These are phyloP conservation scores for Annona cherimola DNA, from an alignment of 164 flowering plant genomes.

Conservation along the genomic window DNA sequence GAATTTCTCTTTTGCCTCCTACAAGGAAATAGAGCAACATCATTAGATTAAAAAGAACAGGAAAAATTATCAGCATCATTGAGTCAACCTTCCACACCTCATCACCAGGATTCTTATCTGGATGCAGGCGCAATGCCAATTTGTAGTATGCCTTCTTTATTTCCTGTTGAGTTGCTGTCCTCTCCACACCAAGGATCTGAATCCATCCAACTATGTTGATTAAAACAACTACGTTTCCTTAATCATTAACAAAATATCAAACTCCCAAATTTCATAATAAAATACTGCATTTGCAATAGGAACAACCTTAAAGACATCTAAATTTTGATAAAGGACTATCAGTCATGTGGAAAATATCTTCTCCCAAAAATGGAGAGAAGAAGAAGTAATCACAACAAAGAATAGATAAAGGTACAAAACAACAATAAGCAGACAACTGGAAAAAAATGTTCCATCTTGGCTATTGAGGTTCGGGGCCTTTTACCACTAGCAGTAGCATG, in stretches of 20 bases:
- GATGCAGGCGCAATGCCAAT: conserved; percentile 90
- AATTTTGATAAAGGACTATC: not conserved
- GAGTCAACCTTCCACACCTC: conserved; percentile 41
- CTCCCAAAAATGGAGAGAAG: not conserved
- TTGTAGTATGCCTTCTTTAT: conserved; percentile 91
- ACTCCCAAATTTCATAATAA: not conserved
- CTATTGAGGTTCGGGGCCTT: no score
- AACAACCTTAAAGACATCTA: not conserved
- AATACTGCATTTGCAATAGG: not conserved
- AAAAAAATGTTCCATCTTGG: no score
- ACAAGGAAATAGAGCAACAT: not conserved
- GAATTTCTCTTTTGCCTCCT: conserved; percentile 98
- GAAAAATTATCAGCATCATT: not conserved
- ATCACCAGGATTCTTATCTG: conserved; percentile 96
- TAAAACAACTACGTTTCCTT: not conserved
- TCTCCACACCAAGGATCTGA: conserved; percentile 88
- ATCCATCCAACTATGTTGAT: not conserved
- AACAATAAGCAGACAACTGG: not conserved
- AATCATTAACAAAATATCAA: not conserved
- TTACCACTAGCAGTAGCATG: no score
- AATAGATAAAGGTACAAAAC: not conserved
- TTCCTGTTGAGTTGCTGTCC: conserved; percentile 77
- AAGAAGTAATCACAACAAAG: not conserved
- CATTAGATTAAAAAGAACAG: conserved; percentile 1
- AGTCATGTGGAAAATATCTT: not conserved